Base-by-base conservation (phyloP, 257 asterid species). In the Lithospermum erythrorhizon region DNA sequence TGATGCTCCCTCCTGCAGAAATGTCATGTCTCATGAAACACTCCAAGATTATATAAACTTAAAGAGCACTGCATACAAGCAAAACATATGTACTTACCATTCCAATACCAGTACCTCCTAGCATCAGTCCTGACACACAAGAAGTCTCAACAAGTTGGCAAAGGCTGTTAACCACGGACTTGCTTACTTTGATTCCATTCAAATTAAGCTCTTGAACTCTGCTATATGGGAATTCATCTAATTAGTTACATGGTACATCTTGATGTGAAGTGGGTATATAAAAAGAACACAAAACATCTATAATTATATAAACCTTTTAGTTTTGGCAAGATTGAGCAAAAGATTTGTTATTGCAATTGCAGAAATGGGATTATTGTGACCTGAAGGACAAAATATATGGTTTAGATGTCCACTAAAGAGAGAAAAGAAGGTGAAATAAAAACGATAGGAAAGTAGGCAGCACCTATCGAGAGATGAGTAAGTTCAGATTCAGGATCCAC, bases 131-230 rank as follows among this genome's bases (percentile, higher is more conserved):
- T 52, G 96, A 82, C 76, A 93, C 79, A 79, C 82, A 76, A 70
- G 93, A 71, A 53, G 63, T 75, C 67, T 71, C 73, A 61, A 83
- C 82, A 65, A 89, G 80, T 73, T 77, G 79, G 77, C 97, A 86
- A 66, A 93, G 87, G 80, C 82, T 69, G 69, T 77, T 89, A 61
- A 84, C 79, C 61, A 89, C 84, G 53, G 86, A 84, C 75, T 79
- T 83, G 84, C 85, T 78, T 71, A 93, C 83, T 76, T 89, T 89
- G 67, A 93, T 81, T 59, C 95, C 95, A 70, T 67, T 76, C 62
- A 93, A 73, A 76, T 75, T 75, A 70, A 93, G 90, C 76, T 84
- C 95, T 79, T 86, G 94, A 81, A 93, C 84, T 74, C 98, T 91
- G 63, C 52, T 54, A 65, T 65, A 53, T 65, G 53, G 41, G 47